Conservation (phyloP, 192 early-diverging fungal species). For the Pilaira anomala region DNA sequence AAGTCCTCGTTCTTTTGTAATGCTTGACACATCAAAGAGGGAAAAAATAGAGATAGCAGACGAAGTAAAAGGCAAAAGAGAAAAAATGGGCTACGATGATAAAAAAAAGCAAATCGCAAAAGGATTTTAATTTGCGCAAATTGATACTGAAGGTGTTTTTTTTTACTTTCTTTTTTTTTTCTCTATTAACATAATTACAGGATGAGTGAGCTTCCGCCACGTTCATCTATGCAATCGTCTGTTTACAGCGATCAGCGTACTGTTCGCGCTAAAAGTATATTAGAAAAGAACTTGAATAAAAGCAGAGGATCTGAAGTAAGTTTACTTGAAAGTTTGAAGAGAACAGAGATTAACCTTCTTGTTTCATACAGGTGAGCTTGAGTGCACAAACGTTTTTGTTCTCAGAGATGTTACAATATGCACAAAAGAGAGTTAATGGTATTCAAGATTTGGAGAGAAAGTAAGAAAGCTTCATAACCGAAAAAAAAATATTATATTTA, state of each 20-base stretch:
- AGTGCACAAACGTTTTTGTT: slow-evolving; percentile 88
- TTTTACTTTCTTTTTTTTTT: background rate
- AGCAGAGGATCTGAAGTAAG: slow-evolving; percentile 68
- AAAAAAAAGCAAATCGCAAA: too few species aligned
- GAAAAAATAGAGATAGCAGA: too few species aligned
- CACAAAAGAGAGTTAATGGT: slow-evolving; percentile 92
- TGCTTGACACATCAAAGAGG: too few species aligned
- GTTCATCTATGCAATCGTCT: slow-evolving; percentile 23
- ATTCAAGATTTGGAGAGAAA: slow-evolving; percentile 95
- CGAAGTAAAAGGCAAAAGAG: too few species aligned
- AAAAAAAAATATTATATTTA: background rate
- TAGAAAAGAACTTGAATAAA: slow-evolving; percentile 77
- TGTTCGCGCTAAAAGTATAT: slow-evolving; percentile 41
- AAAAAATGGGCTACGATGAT: too few species aligned
- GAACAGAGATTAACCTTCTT: background rate
- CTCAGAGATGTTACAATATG: slow-evolving; percentile 93
- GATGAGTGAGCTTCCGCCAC: slow-evolving; percentile 17
- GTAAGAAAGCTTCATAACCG: slow-evolving; percentile 43
- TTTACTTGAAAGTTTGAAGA: background rate
- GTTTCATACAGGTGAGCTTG: slow-evolving; percentile 58
- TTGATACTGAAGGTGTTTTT: too few species aligned
- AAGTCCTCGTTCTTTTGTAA: too few species aligned
- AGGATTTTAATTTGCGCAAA: too few species aligned
- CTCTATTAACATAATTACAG: background rate
- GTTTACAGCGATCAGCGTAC: slow-evolving; percentile 22